A percentile compares a stretch with the other conserved stretches of the same genome.
Evolutionary conservation across 2,329 filamentous ascomycete species (phyloP).

Genomic region (Herpotrichia juniperi): DNA sequence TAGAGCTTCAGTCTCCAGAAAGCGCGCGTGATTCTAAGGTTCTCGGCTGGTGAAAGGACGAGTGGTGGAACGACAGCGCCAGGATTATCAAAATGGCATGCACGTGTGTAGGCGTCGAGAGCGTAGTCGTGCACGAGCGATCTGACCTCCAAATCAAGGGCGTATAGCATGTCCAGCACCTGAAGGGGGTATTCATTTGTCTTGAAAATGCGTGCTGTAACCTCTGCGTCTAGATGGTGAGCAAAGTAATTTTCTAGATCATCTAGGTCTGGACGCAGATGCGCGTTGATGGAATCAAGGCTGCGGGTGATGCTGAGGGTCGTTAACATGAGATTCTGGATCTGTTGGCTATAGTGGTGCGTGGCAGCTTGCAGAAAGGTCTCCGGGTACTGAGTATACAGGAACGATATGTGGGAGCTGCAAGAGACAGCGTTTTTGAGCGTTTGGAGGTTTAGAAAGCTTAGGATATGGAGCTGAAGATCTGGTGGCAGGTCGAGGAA

Average conservation of each 20-base stretch:
- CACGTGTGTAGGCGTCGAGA: constrained; percentile 15
- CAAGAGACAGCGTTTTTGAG: constrained; percentile 1
- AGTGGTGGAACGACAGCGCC: constrained; percentile 13
- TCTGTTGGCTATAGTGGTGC: constrained; percentile 2
- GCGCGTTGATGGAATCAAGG: background rate
- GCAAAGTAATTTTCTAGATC: background rate
- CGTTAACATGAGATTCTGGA: constrained; percentile 14
- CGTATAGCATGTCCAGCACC: background rate
- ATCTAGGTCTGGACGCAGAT: background rate
- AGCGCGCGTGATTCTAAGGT: constrained; percentile 10
- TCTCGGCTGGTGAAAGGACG: constrained; percentile 11
- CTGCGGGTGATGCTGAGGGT: constrained; percentile 1
- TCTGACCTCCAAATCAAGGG: constrained; percentile 5
- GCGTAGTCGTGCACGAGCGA: constrained; percentile 14
- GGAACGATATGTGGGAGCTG: background rate
- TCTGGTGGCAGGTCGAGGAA: constrained; percentile 12
- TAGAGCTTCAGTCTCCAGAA: constrained; percentile 12
- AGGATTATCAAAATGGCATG: constrained; percentile 17
- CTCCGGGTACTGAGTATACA: constrained; percentile 5
- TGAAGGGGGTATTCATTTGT: background rate
- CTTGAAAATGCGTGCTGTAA: background rate
- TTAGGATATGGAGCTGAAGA: constrained; percentile 10
- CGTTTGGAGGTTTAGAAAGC: constrained; percentile 5
- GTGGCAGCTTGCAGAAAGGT: constrained; percentile 4
- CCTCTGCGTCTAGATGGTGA: constrained; percentile 1